These are phyloP conservation scores for Pseudocercospora fijiensis DNA, from an alignment of 2,329 filamentous ascomycete genomes.

Conservation along the genomic window DNA sequence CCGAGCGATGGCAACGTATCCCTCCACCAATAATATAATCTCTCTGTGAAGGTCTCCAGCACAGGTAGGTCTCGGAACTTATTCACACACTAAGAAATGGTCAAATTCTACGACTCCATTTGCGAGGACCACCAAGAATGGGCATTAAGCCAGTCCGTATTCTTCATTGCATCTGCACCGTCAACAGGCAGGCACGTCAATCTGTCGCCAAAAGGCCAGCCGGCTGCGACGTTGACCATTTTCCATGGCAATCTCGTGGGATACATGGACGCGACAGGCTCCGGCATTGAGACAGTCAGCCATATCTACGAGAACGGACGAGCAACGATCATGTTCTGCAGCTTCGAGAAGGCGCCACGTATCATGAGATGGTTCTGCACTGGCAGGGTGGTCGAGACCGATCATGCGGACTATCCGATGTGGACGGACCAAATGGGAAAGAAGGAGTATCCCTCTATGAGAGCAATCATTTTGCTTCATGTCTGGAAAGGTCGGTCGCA, in stretches of 20 bases:
- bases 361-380: constrained; percentile 66
- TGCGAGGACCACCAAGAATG: constrained; percentile 59
- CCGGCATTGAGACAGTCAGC: constrained; percentile 72
- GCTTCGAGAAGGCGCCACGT: constrained; percentile 58
- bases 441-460: constrained; percentile 48
- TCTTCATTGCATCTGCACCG: constrained; percentile 73
- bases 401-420: constrained; percentile 46
- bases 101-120: constrained; percentile 59
- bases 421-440: constrained; percentile 46
- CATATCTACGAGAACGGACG: constrained; percentile 76
- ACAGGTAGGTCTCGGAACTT: constrained; percentile 1
- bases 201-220: constrained; percentile 71
- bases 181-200: constrained; percentile 69
- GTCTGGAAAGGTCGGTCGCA: constrained; percentile 54
- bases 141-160: constrained; percentile 67
- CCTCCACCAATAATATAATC: no score
- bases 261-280: constrained; percentile 73
- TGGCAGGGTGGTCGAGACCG: constrained; percentile 60
- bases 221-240: constrained; percentile 61
- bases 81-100: constrained; percentile 46
- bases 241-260: constrained; percentile 59
- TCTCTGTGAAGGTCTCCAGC: no score
- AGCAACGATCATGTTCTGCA: constrained; percentile 72
- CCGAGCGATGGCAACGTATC: not conserved
- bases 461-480: constrained; percentile 62